Percentiles rank a stretch among this genome's conserved stretches.
Conservation (phyloP, 164 flowering plant genomes). For the Pachysandra terminalis region DNA sequence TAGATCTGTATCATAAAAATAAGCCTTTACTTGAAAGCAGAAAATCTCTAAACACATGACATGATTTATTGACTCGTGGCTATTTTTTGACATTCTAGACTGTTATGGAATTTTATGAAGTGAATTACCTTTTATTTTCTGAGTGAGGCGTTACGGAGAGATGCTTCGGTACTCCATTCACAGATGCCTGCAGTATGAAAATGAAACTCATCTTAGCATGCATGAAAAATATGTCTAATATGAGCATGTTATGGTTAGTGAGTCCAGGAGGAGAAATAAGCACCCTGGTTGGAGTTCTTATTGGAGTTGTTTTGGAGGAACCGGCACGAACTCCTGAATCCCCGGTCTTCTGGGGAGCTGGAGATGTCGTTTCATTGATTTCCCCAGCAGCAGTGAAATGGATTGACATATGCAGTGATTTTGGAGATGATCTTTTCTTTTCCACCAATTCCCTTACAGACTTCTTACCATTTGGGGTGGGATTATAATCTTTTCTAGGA, state of each 20-base stretch:
- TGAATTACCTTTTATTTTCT: constrained; percentile 44
- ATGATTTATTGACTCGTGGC: not conserved
- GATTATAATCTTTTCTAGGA: constrained; percentile 24
- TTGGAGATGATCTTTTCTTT: constrained; percentile 34
- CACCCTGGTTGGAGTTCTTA: constrained; percentile 34
- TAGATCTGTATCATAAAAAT: constrained; percentile 27
- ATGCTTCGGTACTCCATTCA: constrained; percentile 30
- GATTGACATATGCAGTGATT: constrained; percentile 64
- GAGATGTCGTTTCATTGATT: constrained; percentile 15
- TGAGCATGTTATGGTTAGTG: not conserved
- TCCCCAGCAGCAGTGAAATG: constrained; percentile 22
- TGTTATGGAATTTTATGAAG: not conserved
- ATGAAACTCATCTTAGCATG: constrained; percentile 11
- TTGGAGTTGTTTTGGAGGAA: constrained; percentile 23
- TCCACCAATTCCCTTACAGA: constrained; percentile 18
- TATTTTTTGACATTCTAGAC: not conserved
- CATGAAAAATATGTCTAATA: not conserved
- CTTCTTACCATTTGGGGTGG: constrained; percentile 27
- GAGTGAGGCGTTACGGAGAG: constrained; percentile 27
- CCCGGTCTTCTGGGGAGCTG: constrained; percentile 14
- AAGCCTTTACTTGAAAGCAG: not conserved
- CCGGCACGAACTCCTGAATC: constrained; percentile 20
- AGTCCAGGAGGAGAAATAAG: constrained; percentile 1
- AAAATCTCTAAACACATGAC: not conserved
- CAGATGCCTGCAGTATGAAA: constrained; percentile 45